Base-by-base conservation (phyloP, 2,329 filamentous ascomycete species). In the Scedosporium dehoogii region DNA sequence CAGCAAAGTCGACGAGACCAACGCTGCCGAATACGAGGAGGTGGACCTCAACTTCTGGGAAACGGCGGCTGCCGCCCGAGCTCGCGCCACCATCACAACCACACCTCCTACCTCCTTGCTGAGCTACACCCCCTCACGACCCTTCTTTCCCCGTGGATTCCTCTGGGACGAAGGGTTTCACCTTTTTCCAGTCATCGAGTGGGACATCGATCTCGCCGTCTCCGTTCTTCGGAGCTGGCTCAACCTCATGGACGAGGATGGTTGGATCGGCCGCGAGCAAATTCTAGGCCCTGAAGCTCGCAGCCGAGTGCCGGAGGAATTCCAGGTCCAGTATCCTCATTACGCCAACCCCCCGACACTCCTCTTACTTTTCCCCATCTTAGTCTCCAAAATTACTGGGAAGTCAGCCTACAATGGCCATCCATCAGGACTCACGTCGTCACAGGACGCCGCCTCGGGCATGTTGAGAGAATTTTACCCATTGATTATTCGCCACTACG, bases 101-200 rank as follows among this genome's bases (percentile, higher is more conserved):
- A 92, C 94, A 70, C 91, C 91, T 0, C 91, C 93, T 1, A 90
- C 88, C 62, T 90, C 96, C 72, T 83, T 99, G 2, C 97, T 92
- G 72, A 96, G 92, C 6, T 90, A 87, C 69, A 88, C 97, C 63
- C 94, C 94, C 0, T 97, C 93, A 7, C 82, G 94, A 4, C 90
- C 94, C 0, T 97, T 97, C 79, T 99, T 99, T 76, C 94, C 94
- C 1, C 84, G 94, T 64, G 94, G 94, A 0, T 99, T 99, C 73
- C 81, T 97, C 4, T 99, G 94, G 94, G 94, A 99, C 69, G 94
- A 99, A 73, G 94, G 94, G 0, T 99, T 97, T 75, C 94, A 99
- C 70, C 80, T 97, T 41, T 79, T 96, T 57, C 92, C 92, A 1
- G 87, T 99, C 61, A 83, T 91, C 21, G 93, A 97, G 67, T 99